phyloP scores from a whole-genome alignment of 139 green algal genomes.

The Eudorina sp. region DNA sequence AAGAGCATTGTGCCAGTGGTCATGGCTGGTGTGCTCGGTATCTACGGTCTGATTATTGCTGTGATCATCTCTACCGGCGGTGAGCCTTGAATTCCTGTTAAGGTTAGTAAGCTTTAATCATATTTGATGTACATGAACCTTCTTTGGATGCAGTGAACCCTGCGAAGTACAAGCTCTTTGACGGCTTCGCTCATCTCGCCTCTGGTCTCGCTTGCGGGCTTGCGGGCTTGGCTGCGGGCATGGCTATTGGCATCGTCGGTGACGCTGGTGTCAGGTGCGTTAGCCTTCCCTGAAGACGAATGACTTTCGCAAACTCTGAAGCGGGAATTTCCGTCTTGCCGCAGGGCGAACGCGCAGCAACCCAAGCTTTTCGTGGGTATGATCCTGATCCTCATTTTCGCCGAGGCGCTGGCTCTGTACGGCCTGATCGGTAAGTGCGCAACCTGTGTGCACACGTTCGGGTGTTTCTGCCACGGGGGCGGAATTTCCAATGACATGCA shows the following conservation, averaged over 20 bases:
- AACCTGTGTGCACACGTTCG: no score
- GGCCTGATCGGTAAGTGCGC: slow-evolving; percentile 92
- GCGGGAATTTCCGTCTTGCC: no score
- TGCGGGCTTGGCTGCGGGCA: slow-evolving; percentile 94
- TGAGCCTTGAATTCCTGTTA: slow-evolving; percentile 55
- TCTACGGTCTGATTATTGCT: slow-evolving; percentile 99
- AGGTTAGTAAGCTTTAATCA: no score
- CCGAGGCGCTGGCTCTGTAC: slow-evolving; percentile 98
- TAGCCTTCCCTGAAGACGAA: no score
- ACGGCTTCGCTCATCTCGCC: slow-evolving; percentile 98
- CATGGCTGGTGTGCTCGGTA: slow-evolving; percentile 99
- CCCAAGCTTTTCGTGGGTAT: slow-evolving; percentile 99
- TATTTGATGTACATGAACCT: not conserved
- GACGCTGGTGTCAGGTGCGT: slow-evolving; percentile 95
- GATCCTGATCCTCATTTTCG: slow-evolving; percentile 99
- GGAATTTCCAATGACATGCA: no score
- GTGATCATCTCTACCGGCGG: slow-evolving; percentile 98
- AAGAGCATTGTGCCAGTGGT: slow-evolving; percentile 99
- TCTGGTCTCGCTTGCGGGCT: slow-evolving; percentile 96
- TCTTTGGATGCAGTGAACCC: slow-evolving; percentile 80
- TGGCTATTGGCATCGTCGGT: slow-evolving; percentile 99
- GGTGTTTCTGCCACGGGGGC: no score
- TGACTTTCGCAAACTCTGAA: no score
- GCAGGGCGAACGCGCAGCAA: slow-evolving; percentile 98
- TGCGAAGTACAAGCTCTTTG: slow-evolving; percentile 95